phyloP scores from a whole-genome alignment of 139 green algal genomes.

The Microglena sp. region DNA sequence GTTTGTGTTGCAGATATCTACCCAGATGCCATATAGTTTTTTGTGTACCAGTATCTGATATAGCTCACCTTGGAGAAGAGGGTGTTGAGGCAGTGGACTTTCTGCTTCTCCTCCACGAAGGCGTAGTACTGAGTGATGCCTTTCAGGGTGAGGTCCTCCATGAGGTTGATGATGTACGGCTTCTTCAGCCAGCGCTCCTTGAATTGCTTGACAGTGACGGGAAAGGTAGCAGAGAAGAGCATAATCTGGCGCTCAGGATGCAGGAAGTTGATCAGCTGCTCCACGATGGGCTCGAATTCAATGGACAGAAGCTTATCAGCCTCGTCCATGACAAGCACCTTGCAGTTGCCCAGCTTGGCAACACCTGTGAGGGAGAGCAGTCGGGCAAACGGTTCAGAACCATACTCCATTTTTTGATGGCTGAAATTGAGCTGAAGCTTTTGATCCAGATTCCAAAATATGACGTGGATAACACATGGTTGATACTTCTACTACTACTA shows the following conservation, averaged over 20 bases:
- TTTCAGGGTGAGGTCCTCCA: constrained; percentile 99
- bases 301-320: constrained; percentile 47
- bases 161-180: constrained; percentile 99
- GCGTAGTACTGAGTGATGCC: constrained; percentile 95
- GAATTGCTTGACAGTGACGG: constrained; percentile 87
- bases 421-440: no score
- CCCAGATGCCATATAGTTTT: no score
- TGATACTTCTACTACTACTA: no score
- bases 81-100: constrained; percentile 75
- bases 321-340: constrained; percentile 95
- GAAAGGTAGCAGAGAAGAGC: constrained; percentile 96
- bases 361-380: no score
- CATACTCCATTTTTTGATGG: no score
- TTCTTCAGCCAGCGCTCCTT: constrained; percentile 46
- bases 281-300: constrained; percentile 94
- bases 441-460: no score
- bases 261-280: constrained; percentile 87
- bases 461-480: no score
- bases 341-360: constrained; percentile 78
- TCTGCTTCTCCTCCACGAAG: constrained; percentile 98
- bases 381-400: no score
- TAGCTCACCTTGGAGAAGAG: no score
- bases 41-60: no score
- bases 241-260: constrained; percentile 86
- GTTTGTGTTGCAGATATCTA: no score